Conservation (phyloP, 73 alveolate species). For the Tetrahymena thermophila region DNA sequence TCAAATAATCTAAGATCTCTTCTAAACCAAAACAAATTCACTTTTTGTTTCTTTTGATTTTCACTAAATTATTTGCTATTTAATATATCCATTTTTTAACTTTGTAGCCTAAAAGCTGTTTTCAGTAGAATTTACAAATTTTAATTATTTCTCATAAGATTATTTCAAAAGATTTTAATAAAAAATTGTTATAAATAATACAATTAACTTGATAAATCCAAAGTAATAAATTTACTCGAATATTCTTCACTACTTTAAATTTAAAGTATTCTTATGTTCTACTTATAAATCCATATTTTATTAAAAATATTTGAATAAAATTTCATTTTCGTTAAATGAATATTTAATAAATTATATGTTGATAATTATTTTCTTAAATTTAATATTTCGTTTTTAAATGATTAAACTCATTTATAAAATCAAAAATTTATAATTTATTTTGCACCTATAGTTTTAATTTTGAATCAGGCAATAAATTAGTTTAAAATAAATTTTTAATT, state of each 20-base stretch:
- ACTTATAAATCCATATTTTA: too few species aligned
- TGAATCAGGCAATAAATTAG: too few species aligned
- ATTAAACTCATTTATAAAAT: too few species aligned
- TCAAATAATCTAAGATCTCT: neutral
- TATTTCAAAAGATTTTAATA: neutral
- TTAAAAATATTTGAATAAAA: too few species aligned
- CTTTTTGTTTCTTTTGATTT: neutral
- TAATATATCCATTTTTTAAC: neutral
- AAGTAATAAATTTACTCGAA: neutral
- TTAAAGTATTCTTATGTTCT: too few species aligned
- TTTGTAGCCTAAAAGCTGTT: neutral
- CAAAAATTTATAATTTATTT: too few species aligned
- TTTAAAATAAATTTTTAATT: too few species aligned
- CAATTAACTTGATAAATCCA: neutral
- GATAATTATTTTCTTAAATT: too few species aligned
- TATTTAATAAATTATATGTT: too few species aligned
- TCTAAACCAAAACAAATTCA: neutral
- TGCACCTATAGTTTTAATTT: too few species aligned
- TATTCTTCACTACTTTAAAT: neutral
- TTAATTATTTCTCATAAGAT: neutral
- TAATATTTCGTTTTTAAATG: too few species aligned
- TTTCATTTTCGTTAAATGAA: too few species aligned
- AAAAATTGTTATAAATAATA: neutral
- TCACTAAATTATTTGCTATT: neutral
- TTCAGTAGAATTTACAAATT: neutral